These are phyloP conservation scores for Phytophthora ramorum DNA, from an alignment of 352 stramenopile species.

Conservation along the genomic window DNA sequence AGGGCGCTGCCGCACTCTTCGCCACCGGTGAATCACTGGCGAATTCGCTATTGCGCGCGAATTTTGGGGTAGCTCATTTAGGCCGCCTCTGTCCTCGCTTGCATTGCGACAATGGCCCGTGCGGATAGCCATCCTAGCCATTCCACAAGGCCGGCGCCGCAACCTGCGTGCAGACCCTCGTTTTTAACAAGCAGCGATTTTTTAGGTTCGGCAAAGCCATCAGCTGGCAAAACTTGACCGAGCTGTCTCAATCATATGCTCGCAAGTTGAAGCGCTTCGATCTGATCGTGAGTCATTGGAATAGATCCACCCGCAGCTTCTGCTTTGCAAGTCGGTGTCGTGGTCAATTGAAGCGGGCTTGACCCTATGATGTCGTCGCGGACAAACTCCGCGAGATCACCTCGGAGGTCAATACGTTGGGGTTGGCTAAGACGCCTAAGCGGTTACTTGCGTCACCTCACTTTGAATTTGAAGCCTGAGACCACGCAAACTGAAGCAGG, in stretches of 20 bases:
- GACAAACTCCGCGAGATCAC: neutral
- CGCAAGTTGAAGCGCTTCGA: slow-evolving; percentile 17
- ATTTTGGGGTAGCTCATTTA: slow-evolving; percentile 21
- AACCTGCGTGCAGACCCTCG: slow-evolving; percentile 7
- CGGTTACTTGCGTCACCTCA: slow-evolving; percentile 13
- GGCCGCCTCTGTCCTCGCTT: slow-evolving; percentile 14
- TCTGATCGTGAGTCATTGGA: slow-evolving; percentile 15
- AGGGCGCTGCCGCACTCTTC: neutral
- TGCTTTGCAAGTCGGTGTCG: neutral
- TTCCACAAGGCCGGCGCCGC: slow-evolving; percentile 12
- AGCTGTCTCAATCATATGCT: slow-evolving; percentile 2
- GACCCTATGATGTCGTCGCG: neutral
- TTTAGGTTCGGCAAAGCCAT: neutral
- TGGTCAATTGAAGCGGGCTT: neutral
- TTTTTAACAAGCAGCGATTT: slow-evolving; percentile 14
- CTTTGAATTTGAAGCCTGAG: neutral
- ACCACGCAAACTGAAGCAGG: slow-evolving; percentile 2
- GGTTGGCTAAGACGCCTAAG: neutral
- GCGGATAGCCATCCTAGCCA: slow-evolving; percentile 14
- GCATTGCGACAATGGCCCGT: slow-evolving; percentile 13
- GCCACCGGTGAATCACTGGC: neutral
- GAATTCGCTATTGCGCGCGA: neutral
- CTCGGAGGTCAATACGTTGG: neutral
- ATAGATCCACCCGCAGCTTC: neutral
- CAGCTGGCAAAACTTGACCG: neutral